A percentile compares a stretch with the other conserved stretches of the same genome.
Conservation (phyloP, 139 green algal genomes). For the Chlamydomonas sphaeroides region DNA sequence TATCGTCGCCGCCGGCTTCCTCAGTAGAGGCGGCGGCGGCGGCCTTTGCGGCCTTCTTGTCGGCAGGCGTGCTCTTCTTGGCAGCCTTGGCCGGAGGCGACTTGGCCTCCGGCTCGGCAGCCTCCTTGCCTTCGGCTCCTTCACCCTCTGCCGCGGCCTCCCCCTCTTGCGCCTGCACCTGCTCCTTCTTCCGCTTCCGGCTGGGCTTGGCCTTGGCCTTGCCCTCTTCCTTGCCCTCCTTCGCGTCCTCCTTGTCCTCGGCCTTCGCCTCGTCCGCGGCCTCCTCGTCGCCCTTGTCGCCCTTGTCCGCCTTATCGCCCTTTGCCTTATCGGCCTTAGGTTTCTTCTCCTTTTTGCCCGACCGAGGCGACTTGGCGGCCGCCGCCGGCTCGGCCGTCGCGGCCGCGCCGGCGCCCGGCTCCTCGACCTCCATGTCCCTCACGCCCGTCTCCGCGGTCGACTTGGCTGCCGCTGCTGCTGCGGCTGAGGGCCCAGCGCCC, state of each 20-base stretch:
- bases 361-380: no score
- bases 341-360: no score
- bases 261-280: background rate
- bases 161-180: background rate
- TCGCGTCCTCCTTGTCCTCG: background rate
- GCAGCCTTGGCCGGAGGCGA: background rate
- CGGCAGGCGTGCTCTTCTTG: background rate
- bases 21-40: background rate
- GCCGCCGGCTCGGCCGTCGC: no score
- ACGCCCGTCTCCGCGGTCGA: no score
- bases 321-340: no score
- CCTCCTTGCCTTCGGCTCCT: background rate
- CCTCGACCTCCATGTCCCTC: background rate
- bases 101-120: background rate
- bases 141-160: background rate
- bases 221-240: background rate
- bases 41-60: background rate
- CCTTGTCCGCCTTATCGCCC: no score
- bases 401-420: no score
- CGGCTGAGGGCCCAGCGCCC: no score
- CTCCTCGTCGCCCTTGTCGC: background rate
- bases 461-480: background rate
- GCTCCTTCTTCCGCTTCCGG: background rate
- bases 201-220: background rate
- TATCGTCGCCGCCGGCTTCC: background rate